Percentiles rank a stretch among this genome's conserved stretches.
These are phyloP conservation scores for Barnettozyma botsteinii DNA, from an alignment of 805 yeast species.

Conservation along the genomic window DNA sequence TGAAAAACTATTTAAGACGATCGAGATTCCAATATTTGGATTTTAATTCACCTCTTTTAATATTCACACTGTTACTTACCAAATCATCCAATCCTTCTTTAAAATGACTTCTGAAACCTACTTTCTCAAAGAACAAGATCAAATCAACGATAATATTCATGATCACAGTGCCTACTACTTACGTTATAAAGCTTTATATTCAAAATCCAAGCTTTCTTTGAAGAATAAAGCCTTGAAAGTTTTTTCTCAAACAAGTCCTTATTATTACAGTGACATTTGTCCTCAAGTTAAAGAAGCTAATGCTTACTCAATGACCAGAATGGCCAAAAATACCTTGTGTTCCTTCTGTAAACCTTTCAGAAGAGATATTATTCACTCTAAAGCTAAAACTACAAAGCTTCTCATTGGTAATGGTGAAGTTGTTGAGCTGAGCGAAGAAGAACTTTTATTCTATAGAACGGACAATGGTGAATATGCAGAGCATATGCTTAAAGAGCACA, in stretches of 20 bases:
- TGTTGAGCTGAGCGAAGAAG: not conserved
- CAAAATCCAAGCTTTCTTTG: no score
- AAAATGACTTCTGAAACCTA: no score
- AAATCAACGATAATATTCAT: not conserved
- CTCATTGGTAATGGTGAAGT: not conserved
- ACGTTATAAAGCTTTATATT: not conserved
- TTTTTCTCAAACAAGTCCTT: not conserved
- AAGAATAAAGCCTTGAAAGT: no score
- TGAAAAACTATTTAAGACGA: no score
- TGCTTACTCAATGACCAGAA: no score
- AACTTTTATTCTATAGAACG: not conserved
- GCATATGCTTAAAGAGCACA: not conserved
- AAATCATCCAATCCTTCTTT: no score
- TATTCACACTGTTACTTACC: no score
- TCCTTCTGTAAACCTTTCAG: not conserved
- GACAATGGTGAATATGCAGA: not conserved
- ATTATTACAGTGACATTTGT: not conserved
- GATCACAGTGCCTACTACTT: not conserved
- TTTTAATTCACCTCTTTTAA: no score
- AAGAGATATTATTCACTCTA: not conserved
- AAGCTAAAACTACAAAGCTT: not conserved
- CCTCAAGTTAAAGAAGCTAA: not conserved
- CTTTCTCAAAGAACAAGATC: constrained; percentile 4
- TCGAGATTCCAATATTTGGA: no score
- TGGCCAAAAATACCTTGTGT: not conserved